Conservation (phyloP, 257 asterid genomes). For the Lantana camara region DNA sequence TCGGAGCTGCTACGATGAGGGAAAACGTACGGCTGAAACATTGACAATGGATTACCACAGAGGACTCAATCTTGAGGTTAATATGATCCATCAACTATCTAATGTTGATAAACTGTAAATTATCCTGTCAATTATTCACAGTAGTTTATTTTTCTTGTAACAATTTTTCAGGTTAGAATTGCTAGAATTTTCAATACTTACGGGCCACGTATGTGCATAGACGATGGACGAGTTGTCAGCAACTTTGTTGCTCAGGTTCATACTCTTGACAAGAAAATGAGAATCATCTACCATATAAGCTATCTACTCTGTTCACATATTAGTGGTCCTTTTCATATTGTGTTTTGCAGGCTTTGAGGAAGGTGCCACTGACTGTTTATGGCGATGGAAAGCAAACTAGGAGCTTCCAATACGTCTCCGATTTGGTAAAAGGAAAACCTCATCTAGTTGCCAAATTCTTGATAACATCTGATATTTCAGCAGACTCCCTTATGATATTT, state of each 20-base stretch:
- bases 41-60: constrained; percentile 90
- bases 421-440: constrained; percentile 61
- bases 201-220: constrained; percentile 94
- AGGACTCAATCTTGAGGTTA: constrained; percentile 82
- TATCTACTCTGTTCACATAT: not conserved
- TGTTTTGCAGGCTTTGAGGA: constrained; percentile 72
- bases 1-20: constrained; percentile 91
- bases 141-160: not conserved
- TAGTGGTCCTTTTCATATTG: too few species aligned
- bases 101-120: not conserved
- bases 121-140: not conserved
- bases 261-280: not conserved
- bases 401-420: constrained; percentile 92
- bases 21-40: constrained; percentile 89
- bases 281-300: not conserved
- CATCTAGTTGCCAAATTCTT: too few species aligned
- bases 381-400: constrained; percentile 97
- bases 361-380: constrained; percentile 81
- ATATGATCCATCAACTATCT: not conserved
- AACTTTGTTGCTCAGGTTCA: constrained; percentile 90
- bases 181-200: constrained; percentile 93
- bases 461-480: too few species aligned
- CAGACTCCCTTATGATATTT: too few species aligned
- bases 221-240: constrained; percentile 95
- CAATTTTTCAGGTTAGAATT: constrained; percentile 63